Conservation (phyloP, 805 yeast species). For the Teunomyces pallodes region DNA sequence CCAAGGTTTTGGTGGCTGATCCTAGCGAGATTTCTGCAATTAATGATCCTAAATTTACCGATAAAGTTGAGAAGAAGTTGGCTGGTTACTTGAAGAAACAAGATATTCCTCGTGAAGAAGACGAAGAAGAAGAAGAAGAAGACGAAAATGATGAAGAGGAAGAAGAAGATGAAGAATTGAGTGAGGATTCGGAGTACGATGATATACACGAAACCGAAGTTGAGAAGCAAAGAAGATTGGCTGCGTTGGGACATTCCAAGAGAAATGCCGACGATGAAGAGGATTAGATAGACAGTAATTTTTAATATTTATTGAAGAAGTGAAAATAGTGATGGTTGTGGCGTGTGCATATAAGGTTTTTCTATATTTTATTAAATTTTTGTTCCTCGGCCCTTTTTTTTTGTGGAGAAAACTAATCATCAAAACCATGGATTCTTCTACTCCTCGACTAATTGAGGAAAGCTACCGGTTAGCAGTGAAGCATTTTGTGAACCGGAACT, state of each 20-base stretch:
- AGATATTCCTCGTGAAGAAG: neutral
- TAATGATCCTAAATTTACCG: slow-evolving; percentile 12
- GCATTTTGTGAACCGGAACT: slow-evolving; percentile 37
- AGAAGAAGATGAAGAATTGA: slow-evolving; percentile 20
- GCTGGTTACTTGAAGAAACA: slow-evolving; percentile 11
- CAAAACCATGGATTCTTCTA: neutral
- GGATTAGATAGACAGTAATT: slow-evolving; percentile 18
- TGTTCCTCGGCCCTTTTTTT: neutral
- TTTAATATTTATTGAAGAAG: neutral
- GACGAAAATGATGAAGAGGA: slow-evolving; percentile 19
- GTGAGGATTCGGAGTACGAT: slow-evolving; percentile 23
- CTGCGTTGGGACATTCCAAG: slow-evolving; percentile 49
- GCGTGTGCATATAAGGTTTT: neutral
- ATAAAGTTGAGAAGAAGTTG: slow-evolving; percentile 16
- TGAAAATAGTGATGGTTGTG: neutral
- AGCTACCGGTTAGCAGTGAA: slow-evolving; percentile 36
- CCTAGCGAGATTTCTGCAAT: slow-evolving; percentile 12
- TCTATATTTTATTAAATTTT: neutral
- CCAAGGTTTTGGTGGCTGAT: slow-evolving; percentile 11
- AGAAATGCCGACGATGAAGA: slow-evolving; percentile 51
- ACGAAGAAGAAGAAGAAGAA: neutral
- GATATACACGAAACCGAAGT: slow-evolving; percentile 55
- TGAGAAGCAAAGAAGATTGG: slow-evolving; percentile 61
- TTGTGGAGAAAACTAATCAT: neutral
- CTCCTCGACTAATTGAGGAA: slow-evolving; percentile 6